Base-by-base conservation (phyloP, 495 filamentous ascomycete genomes). In the Tuber borchii region DNA sequence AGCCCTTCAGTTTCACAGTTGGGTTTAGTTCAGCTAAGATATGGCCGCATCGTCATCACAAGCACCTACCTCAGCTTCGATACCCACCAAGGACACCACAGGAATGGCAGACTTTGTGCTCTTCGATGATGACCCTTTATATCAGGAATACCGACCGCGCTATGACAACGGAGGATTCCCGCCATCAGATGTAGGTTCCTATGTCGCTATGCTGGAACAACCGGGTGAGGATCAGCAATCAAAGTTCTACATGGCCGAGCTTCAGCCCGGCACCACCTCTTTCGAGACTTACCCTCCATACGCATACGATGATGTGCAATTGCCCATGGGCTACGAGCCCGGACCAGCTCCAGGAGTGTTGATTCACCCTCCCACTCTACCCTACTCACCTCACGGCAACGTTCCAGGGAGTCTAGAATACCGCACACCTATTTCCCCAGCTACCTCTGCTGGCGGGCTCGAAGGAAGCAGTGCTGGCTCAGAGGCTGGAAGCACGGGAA, bases 401-500 rank as follows among this genome's bases (percentile, higher is more conserved):
- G 20, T 42, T 34, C 4, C 65, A 10, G 26, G 45, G 45, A 78
- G 19, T 71, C 78, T 16, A 79, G 80, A 71, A 71, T 77, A 74
- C 73, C 74, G 45, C 80, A 79, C 37, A 69, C 81, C 22, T 72
- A 76, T 81, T 44, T 83, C 81, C 39, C 81, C 81, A 39, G 78
- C 75, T 65, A 83, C 81, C 8, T 83, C 81, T 0, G 76, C 73
- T 42, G 72, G 78, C 65, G 81, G 81, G n/a, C 82, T 79, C 74
- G 80, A 82, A 31, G 80, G 74, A 0, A 79, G 79, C 19, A 72
- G 77, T 26, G 81, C 76, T 70, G 80, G 79, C 42, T 82, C 81
- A 26, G 81, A 82, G 26, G 74, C 81, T 42, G 81, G 78, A 40
- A 83, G 81, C 73, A 81, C 75, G 48, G 43, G 65, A 42, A 82